These are phyloP conservation scores for Beauveria caledonica DNA, from an alignment of 2,329 filamentous ascomycete genomes.

Conservation along the genomic window DNA sequence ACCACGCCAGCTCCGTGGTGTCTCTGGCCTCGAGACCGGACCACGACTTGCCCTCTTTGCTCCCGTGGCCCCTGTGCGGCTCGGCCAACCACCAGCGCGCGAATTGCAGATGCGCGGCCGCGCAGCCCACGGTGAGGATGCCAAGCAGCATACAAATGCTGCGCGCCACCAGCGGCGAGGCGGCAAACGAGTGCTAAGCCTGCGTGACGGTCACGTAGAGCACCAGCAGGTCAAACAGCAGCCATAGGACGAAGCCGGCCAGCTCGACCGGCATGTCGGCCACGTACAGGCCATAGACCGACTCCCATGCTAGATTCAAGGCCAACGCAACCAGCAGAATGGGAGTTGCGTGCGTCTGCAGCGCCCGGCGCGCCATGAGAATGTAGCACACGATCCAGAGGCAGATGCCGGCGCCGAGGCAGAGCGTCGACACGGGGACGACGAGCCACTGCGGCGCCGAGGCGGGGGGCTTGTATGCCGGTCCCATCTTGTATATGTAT, in stretches of 20 bases:
- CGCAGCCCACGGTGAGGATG: conserved; percentile 27
- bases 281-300: conserved; percentile 40
- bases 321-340: conserved; percentile 41
- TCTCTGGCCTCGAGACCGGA: conserved; percentile 33
- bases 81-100: conserved; percentile 39
- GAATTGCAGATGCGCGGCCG: conserved; percentile 32
- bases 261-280: conserved; percentile 35
- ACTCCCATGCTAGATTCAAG: conserved; percentile 44
- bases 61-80: conserved; percentile 31
- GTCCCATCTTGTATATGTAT: conserved; percentile 25
- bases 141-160: conserved; percentile 31
- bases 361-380: conserved; percentile 36
- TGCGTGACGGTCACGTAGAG: conserved; percentile 38
- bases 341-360: conserved; percentile 39
- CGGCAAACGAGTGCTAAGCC: conserved; percentile 34
- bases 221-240: conserved; percentile 40
- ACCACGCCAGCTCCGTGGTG: conserved; percentile 41
- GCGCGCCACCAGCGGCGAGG: conserved; percentile 31
- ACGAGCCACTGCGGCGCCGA: conserved; percentile 30
- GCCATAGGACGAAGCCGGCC: conserved; percentile 38
- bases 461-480: conserved; percentile 29
- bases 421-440: conserved; percentile 25
- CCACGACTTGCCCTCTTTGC: conserved; percentile 38
- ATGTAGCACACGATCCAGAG: conserved; percentile 38
- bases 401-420: conserved; percentile 28